Evolutionary conservation across 768 basidiomycete species (phyloP).

Genomic region (Suillus hirtellus): DNA sequence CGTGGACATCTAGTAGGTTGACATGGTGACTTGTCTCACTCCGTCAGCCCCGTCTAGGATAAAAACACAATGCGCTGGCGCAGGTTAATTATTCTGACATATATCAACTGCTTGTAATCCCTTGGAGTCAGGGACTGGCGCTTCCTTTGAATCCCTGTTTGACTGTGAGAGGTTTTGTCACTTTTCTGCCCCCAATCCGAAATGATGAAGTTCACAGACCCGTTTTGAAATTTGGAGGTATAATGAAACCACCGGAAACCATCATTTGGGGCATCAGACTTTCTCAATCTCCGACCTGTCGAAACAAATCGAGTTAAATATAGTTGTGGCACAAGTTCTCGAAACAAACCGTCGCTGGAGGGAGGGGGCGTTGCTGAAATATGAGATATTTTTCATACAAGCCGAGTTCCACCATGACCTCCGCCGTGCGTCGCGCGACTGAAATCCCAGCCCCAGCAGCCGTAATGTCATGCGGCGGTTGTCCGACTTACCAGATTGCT

Average conservation of each 20-base stretch:
- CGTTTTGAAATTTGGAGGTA: slow-evolving; percentile 6
- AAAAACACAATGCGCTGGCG: too few relatives aligned
- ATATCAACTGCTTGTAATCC: too few relatives aligned
- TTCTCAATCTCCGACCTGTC: slow-evolving; percentile 6
- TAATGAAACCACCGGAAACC: slow-evolving; percentile 15
- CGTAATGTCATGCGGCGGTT: slow-evolving; percentile 27
- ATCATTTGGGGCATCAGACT: slow-evolving; percentile 4
- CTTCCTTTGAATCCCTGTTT: background rate
- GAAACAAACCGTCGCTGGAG: slow-evolving; percentile 19
- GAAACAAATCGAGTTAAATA: background rate
- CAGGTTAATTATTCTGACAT: too few relatives aligned
- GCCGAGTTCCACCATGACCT: too few relatives aligned
- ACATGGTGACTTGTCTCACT: too few relatives aligned
- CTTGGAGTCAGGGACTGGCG: too few relatives aligned
- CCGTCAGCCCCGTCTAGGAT: too few relatives aligned
- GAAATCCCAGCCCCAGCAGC: slow-evolving; percentile 41
- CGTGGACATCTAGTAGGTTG: too few relatives aligned
- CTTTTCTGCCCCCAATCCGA: background rate
- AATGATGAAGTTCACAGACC: background rate
- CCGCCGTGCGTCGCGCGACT: slow-evolving; percentile 20
- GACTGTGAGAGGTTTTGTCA: background rate
- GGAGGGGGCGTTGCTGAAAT: too few relatives aligned
- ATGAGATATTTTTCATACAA: too few relatives aligned
- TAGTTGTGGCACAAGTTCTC: background rate
- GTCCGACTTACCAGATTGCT: slow-evolving; percentile 9